Evolutionary conservation across 768 basidiomycete species (phyloP), one percentile per base, ranked within the genome.

Genomic region (Sarcodon sp.): DNA sequence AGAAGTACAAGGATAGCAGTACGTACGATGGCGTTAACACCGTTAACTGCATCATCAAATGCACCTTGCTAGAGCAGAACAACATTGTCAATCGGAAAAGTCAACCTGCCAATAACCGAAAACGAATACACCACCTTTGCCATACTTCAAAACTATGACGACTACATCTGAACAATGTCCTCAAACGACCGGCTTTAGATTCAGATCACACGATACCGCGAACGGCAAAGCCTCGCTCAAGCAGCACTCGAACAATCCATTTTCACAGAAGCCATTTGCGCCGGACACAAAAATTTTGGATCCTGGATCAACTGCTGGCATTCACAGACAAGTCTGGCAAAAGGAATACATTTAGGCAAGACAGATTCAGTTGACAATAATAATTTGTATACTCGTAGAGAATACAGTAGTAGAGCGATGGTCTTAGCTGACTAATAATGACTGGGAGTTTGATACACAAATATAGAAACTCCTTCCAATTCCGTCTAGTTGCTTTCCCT

Each of bases 41-140:
- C 85, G 59, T 79, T 75, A 50, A 89, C 82, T 0, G 79, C 86
- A 45, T 86, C 78, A 58, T 90, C 85, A 52, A 88, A 92, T 0
- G 80, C 83, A 6, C 75, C 76, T 3, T 71, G 71, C 78, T 80
- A 27, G 13, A 2, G 3, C 37, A n/a, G 6, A 44, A 7, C 6
- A 9, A 21, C 12, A 4, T 38, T 2, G 18, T 39, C 6, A 6
- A 9, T 33, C 10, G 15, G 35, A 27, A 34, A 21, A 18, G 39
- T 8, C 43, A 35, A 9, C 35, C 15, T n/a, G 35, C 9, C 32
- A 7, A 11, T 32, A 35, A 11, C 36, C 13, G 16, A 3, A 8
- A 8, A 39, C 6, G 16, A 33, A 32, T 11, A 21, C 13, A 66
- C 44, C 43, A 75, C 76, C 64, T 69, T 58, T 6, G 68, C 67